Percentiles rank a stretch among this genome's conserved stretches.
Conservation (phyloP, 768 basidiomycete species). For the Trametes maxima region DNA sequence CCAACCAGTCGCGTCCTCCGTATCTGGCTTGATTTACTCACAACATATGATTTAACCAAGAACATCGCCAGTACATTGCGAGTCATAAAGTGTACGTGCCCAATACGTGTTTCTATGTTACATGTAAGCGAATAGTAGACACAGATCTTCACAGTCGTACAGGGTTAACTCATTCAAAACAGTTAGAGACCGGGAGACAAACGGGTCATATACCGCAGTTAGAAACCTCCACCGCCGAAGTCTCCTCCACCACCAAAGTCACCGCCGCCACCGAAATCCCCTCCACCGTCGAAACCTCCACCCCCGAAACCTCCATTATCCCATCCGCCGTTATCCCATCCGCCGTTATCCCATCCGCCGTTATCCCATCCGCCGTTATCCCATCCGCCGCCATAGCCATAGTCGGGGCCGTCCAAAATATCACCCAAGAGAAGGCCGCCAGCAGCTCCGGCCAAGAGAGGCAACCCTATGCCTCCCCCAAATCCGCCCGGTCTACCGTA, state of each 20-base stretch:
- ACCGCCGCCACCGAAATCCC: neutral
- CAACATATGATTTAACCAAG: neutral
- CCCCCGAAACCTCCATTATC: slow-evolving; percentile 3
- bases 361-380: slow-evolving; percentile 23
- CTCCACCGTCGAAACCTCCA: slow-evolving; percentile 3
- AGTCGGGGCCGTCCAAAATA: slow-evolving; percentile 28
- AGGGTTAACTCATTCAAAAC: no score
- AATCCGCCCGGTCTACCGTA: slow-evolving; percentile 16
- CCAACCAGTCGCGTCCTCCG: neutral
- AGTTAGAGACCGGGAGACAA: no score
- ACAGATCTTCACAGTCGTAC: no score
- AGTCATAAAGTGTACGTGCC: neutral
- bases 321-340: slow-evolving; percentile 18
- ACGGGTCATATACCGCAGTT: neutral
- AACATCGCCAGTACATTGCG: neutral
- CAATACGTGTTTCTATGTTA: no score
- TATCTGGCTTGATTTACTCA: neutral
- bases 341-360: slow-evolving; percentile 27
- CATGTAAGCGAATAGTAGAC: no score
- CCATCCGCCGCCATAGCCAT: slow-evolving; percentile 15
- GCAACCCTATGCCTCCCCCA: slow-evolving; percentile 35
- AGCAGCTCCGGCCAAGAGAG: slow-evolving; percentile 39
- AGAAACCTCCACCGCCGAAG: slow-evolving; percentile 32
- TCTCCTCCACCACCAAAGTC: no score
- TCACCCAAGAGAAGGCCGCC: slow-evolving; percentile 40